phyloP scores from a whole-genome alignment of 164 flowering plant genomes.

The Piper betle region DNA sequence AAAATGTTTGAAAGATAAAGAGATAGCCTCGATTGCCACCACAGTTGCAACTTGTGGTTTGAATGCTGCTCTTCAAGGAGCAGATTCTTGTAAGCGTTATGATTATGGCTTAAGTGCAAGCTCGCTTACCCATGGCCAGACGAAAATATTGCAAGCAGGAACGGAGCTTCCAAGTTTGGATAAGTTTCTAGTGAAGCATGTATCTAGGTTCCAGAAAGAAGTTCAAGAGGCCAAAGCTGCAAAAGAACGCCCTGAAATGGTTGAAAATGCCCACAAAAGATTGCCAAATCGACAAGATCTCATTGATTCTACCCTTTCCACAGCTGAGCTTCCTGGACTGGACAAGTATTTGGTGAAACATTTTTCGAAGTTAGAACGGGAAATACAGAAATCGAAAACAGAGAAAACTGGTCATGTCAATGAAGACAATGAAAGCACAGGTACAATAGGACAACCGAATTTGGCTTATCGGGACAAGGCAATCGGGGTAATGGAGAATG shows the following conservation, averaged over 20 bases:
- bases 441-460: neutral
- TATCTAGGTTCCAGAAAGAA: constrained; percentile 77
- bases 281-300: neutral
- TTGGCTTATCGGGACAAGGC: neutral
- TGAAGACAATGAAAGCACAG: neutral
- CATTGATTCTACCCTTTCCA: neutral
- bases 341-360: constrained; percentile 52
- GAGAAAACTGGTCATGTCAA: constrained; percentile 7
- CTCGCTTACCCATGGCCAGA: constrained; percentile 9
- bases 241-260: constrained; percentile 17
- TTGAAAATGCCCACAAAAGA: constrained; percentile 11
- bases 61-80: constrained; percentile 72
- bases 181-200: constrained; percentile 72
- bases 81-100: constrained; percentile 28
- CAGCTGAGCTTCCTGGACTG: constrained; percentile 27
- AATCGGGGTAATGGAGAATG: neutral
- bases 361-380: constrained; percentile 49
- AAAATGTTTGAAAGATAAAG: constrained; percentile 54
- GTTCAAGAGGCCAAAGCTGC: constrained; percentile 65
- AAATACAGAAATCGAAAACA: constrained; percentile 33
- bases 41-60: constrained; percentile 95
- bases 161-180: constrained; percentile 65
- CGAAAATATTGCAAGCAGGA: constrained; percentile 22
- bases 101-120: constrained; percentile 12
- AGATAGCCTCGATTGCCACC: constrained; percentile 85